Conservation (phyloP, 768 basidiomycete genomes). For the Mycena belliarum region DNA sequence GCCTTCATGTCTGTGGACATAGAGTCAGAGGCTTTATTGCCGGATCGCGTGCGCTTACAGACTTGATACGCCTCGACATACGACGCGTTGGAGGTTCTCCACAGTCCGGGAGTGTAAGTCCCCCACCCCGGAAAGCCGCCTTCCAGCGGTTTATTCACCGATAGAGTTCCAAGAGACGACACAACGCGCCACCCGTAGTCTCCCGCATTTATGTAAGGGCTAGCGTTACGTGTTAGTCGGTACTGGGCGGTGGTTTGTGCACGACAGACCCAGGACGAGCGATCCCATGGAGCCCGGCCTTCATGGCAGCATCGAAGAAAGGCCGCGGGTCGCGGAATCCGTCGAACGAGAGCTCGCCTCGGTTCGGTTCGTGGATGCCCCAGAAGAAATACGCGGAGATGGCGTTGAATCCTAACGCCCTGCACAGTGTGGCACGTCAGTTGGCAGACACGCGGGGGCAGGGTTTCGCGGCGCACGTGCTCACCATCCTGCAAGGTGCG, state of each 20-base stretch:
- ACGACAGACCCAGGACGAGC: conserved; percentile 50
- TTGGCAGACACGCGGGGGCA: too few species aligned
- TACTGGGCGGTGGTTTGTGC: background rate
- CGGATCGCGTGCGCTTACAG: too few species aligned
- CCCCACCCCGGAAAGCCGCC: conserved; percentile 59
- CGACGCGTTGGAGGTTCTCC: conserved; percentile 43
- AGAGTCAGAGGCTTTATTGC: too few species aligned
- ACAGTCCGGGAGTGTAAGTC: conserved; percentile 47
- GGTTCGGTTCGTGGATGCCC: conserved; percentile 57
- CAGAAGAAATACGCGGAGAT: conserved; percentile 62
- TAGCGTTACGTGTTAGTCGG: too few species aligned
- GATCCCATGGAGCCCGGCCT: conserved; percentile 57
- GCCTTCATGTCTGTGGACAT: conserved; percentile 41
- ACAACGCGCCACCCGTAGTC: conserved; percentile 41
- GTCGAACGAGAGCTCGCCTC: conserved; percentile 53
- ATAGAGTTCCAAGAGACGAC: background rate
- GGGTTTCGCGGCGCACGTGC: too few species aligned
- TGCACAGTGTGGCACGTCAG: too few species aligned
- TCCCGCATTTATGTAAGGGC: conserved; percentile 52
- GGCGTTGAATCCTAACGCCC: conserved; percentile 62
- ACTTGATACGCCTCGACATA: conserved; percentile 50
- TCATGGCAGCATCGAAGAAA: conserved; percentile 54
- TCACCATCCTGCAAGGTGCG: too few species aligned
- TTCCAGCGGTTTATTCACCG: background rate
- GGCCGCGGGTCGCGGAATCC: conserved; percentile 50